Base-by-base conservation (phyloP, 768 basidiomycete species). In the Flagelloscypha sp. region DNA sequence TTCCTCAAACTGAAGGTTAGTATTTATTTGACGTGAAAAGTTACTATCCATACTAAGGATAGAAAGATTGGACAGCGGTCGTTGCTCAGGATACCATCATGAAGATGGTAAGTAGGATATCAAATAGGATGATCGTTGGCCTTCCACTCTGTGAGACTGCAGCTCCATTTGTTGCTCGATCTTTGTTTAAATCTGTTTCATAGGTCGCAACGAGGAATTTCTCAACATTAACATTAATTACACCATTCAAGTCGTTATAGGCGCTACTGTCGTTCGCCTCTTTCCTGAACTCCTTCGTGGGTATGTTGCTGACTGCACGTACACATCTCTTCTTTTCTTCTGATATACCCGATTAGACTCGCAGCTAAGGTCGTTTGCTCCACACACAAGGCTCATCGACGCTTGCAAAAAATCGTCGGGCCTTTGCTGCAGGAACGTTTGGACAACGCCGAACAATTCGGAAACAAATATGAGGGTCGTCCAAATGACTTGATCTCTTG, bases 401-500 rank as follows among this genome's bases (percentile, higher is more conserved):
- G 12, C 10, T 34, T 35, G 5, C 33, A 30, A 6, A 46, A 41
- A 31, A 37, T 53, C 23, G 44, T 64, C 13, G 31, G 41, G 10
- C 58, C 58, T 1, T 33, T 57, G 23, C 50, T 67, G 18, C 53
- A 60, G 18, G 56, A 54, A 37, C 56, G 67, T 9, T 22, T 54
- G 20, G 41, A 25, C 37, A 44, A 45, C 5, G 36, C 48, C 27
- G 43, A 52, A 8, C 43, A 50, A 40, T 51, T 44, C 24, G 59
- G 56, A 17, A 40, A 46, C 10, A 45, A 56, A 19, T 56, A 45
- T 42, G 17, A 40, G 5, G 52, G 43, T 24, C 55, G 9, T 12
- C 27, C 70, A 70, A 63, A 65, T 35, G 68, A 74, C 42, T 45
- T 68, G 24, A 55, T 72, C 4, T 57, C 56, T 25, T 74, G 70